Conservation (phyloP, 495 filamentous ascomycete species). For the Neurospora sp. region DNA sequence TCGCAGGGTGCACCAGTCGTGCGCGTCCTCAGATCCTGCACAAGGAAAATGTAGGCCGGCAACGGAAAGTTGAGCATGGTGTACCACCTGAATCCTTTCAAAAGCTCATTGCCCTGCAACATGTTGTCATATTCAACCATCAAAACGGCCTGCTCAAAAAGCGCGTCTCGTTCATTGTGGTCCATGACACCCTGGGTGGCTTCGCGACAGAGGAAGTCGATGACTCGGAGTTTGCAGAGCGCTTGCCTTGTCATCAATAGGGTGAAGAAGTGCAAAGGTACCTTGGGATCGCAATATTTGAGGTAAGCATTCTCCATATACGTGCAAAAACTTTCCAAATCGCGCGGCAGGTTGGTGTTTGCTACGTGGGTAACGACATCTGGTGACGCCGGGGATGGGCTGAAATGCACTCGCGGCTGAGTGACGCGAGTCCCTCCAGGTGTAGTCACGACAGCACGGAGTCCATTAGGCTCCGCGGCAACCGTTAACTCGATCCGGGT, state of each 20-base stretch:
- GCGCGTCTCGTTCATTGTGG: constrained; percentile 29
- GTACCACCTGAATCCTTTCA: constrained; percentile 44
- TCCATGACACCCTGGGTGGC: constrained; percentile 18
- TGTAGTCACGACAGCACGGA: constrained; percentile 14
- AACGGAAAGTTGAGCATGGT: constrained; percentile 42
- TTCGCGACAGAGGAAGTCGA: constrained; percentile 23
- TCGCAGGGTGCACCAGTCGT: constrained; percentile 40
- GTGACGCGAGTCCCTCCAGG: constrained; percentile 6
- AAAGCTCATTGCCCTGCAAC: constrained; percentile 32
- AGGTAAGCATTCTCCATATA: constrained; percentile 52
- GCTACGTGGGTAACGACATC: constrained; percentile 37
- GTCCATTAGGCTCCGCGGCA: constrained; percentile 30
- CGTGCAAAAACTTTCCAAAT: constrained; percentile 44
- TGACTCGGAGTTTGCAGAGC: constrained; percentile 38
- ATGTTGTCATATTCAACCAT: constrained; percentile 45
- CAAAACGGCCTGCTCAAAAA: constrained; percentile 37
- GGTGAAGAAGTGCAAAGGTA: constrained; percentile 48
- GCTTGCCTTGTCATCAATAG: constrained; percentile 37
- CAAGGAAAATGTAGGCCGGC: constrained; percentile 42
- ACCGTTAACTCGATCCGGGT: constrained; percentile 40
- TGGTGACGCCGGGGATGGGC: constrained; percentile 18
- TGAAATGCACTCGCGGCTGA: constrained; percentile 27
- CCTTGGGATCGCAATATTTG: constrained; percentile 47
- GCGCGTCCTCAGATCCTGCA: constrained; percentile 37
- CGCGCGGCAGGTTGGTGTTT: constrained; percentile 34